Base-by-base conservation (phyloP, 805 yeast species). In the Wickerhamomyces bisporus region DNA sequence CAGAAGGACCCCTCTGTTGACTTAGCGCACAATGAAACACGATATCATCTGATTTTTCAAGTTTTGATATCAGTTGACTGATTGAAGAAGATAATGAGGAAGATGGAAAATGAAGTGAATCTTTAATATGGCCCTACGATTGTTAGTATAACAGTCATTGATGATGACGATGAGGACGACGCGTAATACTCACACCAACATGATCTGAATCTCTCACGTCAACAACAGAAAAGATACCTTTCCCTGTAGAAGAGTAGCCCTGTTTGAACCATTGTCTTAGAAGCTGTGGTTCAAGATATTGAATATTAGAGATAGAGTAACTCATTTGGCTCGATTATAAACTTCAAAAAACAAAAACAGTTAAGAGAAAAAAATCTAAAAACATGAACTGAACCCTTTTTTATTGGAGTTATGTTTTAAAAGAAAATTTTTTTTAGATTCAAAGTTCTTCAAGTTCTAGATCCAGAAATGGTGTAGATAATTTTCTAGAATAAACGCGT, bases 21-120 rank as follows among this genome's bases (percentile, higher is more conserved):
- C 94, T 81, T 23, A 85, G 68, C 21, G 89, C 88, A 60, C 98
- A 91, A 58, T 93, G 96, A 63, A 91, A 93, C 0, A 93, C 82
- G 0, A 87, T 75, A 38, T 73, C 77, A 30, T 68, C 63, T 6
- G 60, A 53, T 4, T 58, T 45, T 2, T 35, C 34, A 8, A 43
- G 29, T 10, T 36, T 10, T 6, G 38, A 8, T 20, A 39, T 34
- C 6, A 49, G 40, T n/a, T 53, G 57, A 10, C 60, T 25, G 71
- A 54, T 30, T 53, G 48, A 16, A 62, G 49, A 28, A 73, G 65
- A 6, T 62, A 65, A 2, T 66, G 67, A 21, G 70, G 50, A 16
- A 60, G 62, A 32, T 57, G 93, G 81, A 34, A 69, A 69, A 57
- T 79, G 78, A 31, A 70, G 53, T 13, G 83, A 70, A 9, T 72